phyloP scores from a whole-genome alignment of 1,139 yeast genomes.

The Sugiyamaella grinbergsii region DNA sequence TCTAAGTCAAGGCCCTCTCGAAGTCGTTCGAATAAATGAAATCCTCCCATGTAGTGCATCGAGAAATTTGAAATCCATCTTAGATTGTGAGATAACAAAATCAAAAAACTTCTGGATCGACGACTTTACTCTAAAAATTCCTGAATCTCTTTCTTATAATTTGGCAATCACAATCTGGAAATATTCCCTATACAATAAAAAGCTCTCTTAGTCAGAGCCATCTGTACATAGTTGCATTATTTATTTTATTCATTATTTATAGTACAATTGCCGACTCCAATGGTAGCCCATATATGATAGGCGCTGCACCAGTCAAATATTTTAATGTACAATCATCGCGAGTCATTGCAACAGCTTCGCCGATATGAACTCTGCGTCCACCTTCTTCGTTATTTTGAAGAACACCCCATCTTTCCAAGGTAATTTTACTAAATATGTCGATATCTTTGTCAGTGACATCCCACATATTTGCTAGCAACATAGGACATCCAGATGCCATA shows the following conservation, averaged over 20 bases:
- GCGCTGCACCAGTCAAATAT: conserved; percentile 79
- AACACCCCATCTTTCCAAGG: conserved; percentile 67
- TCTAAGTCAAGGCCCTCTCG: background rate
- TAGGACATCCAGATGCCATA: conserved; percentile 76
- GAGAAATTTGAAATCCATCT: background rate
- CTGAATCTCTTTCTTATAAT: background rate
- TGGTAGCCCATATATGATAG: conserved; percentile 78
- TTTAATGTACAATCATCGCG: conserved; percentile 65
- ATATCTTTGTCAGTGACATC: conserved; percentile 97
- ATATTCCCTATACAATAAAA: conserved; percentile 11
- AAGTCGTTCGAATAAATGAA: background rate
- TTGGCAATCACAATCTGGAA: conserved; percentile 21
- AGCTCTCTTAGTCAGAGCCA: background rate
- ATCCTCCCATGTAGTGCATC: background rate
- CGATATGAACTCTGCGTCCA: conserved; percentile 23
- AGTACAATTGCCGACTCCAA: conserved; percentile 33
- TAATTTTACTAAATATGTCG: conserved; percentile 66
- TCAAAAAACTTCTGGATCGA: conserved; percentile 13
- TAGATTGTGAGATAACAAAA: background rate
- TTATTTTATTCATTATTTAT: conserved; percentile 3
- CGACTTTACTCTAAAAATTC: background rate
- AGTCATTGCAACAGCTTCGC: conserved; percentile 58
- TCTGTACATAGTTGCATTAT: conserved; percentile 3
- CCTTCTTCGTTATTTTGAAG: conserved; percentile 42
- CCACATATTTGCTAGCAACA: conserved; percentile 88